These are phyloP conservation scores for Collybia mongolica DNA, from an alignment of 768 basidiomycete species.

Conservation along the genomic window DNA sequence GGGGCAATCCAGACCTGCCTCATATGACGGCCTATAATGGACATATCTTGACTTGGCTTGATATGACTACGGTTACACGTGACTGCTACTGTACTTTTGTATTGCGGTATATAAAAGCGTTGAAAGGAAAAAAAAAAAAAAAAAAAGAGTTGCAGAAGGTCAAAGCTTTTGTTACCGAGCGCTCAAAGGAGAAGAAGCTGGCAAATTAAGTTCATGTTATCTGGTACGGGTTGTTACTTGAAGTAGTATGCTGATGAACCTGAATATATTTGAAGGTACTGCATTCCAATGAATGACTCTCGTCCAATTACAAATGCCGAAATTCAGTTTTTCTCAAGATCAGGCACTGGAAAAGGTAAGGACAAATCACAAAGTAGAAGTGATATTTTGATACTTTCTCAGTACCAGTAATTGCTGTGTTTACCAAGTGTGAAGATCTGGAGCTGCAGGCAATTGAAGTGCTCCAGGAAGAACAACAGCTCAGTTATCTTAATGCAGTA, in stretches of 20 bases:
- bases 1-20: too few relatives aligned
- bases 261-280: conserved; percentile 34
- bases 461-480: conserved; percentile 10
- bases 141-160: conserved; percentile 30
- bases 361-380: neutral
- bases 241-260: neutral
- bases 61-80: too few relatives aligned
- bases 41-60: too few relatives aligned
- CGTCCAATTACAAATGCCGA: conserved; percentile 27
- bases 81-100: too few relatives aligned
- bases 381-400: too few relatives aligned
- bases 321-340: conserved; percentile 25
- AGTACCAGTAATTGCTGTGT: conserved; percentile 38
- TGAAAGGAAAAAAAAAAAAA: too few relatives aligned
- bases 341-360: conserved; percentile 21
- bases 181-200: conserved; percentile 13
- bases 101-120: too few relatives aligned
- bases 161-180: conserved; percentile 26
- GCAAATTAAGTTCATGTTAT: conserved; percentile 34
- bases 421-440: conserved; percentile 36
- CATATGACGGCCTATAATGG: too few relatives aligned
- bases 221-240: conserved; percentile 24
- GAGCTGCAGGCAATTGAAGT: neutral
- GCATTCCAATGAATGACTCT: conserved; percentile 25
- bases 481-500: neutral